A percentile compares a stretch with the other conserved stretches of the same genome.
Evolutionary conservation across 768 basidiomycete genomes (phyloP).

Genomic region (Tubosaeta sp.): DNA sequence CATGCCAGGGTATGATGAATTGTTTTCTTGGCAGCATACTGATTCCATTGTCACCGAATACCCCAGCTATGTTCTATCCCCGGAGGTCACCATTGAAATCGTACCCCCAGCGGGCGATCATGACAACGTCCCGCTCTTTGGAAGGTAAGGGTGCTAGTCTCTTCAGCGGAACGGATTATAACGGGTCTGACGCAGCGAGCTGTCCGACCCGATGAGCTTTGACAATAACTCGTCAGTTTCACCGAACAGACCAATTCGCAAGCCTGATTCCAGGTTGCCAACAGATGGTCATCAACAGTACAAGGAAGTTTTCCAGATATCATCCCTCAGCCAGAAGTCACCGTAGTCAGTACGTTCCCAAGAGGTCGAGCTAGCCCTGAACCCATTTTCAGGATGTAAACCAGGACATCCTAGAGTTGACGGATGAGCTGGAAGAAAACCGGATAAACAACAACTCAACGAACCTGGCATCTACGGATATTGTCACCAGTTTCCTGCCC

Average conservation of each 20-base stretch:
- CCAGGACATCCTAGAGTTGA: not conserved
- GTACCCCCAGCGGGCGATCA: not conserved
- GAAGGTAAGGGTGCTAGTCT: not conserved
- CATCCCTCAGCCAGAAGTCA: not conserved
- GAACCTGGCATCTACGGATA: not conserved
- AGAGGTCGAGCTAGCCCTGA: not conserved
- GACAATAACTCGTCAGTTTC: constrained; percentile 5
- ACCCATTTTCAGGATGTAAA: not conserved
- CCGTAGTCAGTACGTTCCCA: not conserved
- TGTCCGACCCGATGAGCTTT: not conserved
- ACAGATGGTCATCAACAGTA: constrained; percentile 1
- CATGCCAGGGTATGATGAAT: not conserved
- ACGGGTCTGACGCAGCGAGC: not conserved
- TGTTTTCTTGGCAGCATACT: not conserved
- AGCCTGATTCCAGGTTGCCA: not conserved
- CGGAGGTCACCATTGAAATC: not conserved
- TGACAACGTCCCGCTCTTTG: not conserved
- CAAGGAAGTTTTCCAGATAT: not conserved
- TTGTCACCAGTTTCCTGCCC: not conserved
- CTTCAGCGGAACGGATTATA: not conserved
- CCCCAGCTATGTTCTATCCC: too few species aligned
- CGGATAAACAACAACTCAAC: not conserved
- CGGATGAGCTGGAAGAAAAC: not conserved
- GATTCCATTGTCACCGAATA: not conserved
- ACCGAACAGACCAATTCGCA: not conserved